These are phyloP conservation scores for Colletotrichum endophyticum DNA, from an alignment of 2,329 filamentous ascomycete species.

Conservation along the genomic window DNA sequence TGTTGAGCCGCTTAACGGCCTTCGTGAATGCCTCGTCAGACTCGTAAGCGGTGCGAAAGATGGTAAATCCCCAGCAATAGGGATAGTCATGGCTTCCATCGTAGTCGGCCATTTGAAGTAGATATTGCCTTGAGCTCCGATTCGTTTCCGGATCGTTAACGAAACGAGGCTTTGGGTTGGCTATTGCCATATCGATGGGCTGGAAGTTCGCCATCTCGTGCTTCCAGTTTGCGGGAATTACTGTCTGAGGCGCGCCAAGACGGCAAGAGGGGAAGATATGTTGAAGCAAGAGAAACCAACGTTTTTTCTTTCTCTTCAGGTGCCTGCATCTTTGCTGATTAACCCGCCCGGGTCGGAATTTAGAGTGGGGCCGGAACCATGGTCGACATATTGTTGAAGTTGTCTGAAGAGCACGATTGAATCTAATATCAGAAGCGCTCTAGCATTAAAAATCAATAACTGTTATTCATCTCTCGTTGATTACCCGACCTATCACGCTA, in stretches of 20 bases:
- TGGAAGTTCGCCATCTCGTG: neutral
- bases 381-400: neutral
- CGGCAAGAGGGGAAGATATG: neutral
- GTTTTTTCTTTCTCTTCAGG: neutral
- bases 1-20: constrained; percentile 21
- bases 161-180: constrained; percentile 19
- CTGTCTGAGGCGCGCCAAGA: neutral
- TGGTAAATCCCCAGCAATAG: constrained; percentile 27
- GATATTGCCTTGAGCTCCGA: neutral
- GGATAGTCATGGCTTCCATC: constrained; percentile 25
- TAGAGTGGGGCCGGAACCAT: neutral
- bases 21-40: constrained; percentile 19
- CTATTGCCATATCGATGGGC: constrained; percentile 22
- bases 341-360: neutral
- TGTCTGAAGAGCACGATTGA: neutral
- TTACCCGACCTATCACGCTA: neutral
- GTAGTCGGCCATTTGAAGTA: constrained; percentile 19
- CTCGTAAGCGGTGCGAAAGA: constrained; percentile 26
- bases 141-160: constrained; percentile 7
- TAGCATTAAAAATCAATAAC: neutral
- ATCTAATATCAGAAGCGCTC: neutral
- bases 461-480: neutral
- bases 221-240: neutral
- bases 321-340: neutral
- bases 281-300: neutral